Conservation (phyloP, 2,329 filamentous ascomycete species). For the Colletotrichum horii region DNA sequence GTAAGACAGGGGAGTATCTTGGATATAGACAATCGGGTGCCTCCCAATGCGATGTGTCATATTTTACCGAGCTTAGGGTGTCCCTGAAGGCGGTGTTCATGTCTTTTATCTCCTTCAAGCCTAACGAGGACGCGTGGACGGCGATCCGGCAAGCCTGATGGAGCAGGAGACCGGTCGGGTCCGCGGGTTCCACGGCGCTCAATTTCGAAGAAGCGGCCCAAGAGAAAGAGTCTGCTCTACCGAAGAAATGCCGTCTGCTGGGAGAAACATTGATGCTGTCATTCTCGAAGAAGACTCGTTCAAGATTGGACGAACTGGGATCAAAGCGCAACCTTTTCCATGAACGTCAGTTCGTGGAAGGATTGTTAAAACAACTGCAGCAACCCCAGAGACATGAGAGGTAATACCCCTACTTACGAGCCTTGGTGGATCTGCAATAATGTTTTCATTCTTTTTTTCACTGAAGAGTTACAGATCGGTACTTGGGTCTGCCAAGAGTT, state of each 20-base stretch:
- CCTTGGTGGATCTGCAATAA: too few species aligned
- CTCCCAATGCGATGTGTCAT: background rate
- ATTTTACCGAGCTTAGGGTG: background rate
- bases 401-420: too few species aligned
- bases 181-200: background rate
- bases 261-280: rapidly evolving
- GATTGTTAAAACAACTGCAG: too few species aligned
- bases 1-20: background rate
- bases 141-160: background rate
- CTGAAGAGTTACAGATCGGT: rapidly evolving
- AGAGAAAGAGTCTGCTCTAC: background rate
- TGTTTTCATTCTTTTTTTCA: too few species aligned
- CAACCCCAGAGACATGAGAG: too few species aligned
- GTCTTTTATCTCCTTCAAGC: background rate
- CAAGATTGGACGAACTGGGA: too few species aligned
- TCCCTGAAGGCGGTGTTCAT: background rate
- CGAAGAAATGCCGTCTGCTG: rapidly evolving
- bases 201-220: background rate
- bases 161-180: background rate
- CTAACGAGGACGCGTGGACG: background rate
- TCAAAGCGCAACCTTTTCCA: too few species aligned
- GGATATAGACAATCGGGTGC: background rate
- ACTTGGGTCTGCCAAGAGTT: rapidly evolving
- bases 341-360: too few species aligned
- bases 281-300: too few species aligned